Percentiles rank a stretch among this genome's conserved stretches.
Conservation (phyloP, 164 flowering plant species). For the Buxus sempervirens region DNA sequence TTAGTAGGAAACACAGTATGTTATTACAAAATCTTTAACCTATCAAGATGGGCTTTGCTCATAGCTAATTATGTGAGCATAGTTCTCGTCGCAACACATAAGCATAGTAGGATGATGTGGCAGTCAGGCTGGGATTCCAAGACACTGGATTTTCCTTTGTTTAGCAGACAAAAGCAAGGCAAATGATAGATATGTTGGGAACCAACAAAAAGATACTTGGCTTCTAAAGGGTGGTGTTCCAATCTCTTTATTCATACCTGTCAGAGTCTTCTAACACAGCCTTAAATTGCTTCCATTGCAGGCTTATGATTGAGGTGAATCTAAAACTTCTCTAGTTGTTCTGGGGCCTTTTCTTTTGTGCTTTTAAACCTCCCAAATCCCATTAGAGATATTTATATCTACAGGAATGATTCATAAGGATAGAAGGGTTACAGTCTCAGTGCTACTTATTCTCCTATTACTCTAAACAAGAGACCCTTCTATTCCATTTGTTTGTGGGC, state of each 20-base stretch:
- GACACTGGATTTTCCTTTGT: constrained; percentile 17
- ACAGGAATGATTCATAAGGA: constrained; percentile 29
- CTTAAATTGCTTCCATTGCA: constrained; percentile 48
- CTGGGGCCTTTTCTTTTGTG: constrained; percentile 36
- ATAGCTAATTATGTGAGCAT: no score
- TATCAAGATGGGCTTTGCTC: no score
- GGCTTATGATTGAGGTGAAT: constrained; percentile 69
- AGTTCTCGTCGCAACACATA: constrained; percentile 6
- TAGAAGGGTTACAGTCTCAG: constrained; percentile 16
- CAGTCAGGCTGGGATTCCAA: constrained; percentile 24
- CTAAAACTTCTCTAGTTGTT: constrained; percentile 39
- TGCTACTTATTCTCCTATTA: constrained; percentile 20
- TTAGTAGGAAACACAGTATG: no score
- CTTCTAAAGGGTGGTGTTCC: constrained; percentile 56
- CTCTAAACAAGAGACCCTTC: constrained; percentile 21
- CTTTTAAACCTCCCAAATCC: constrained; percentile 41
- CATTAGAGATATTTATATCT: constrained; percentile 33
- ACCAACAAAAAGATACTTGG: constrained; percentile 51
- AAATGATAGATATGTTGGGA: constrained; percentile 42
- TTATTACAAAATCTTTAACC: no score
- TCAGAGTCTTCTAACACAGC: constrained; percentile 69
- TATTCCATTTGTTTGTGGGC: constrained; percentile 11
- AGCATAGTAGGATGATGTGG: constrained; percentile 32
- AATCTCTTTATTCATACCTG: constrained; percentile 44
- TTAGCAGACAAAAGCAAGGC: constrained; percentile 35